A percentile compares a stretch with the other conserved stretches of the same genome.
Evolutionary conservation across 768 basidiomycete genomes (phyloP).

Genomic region (Gloeopeniophorella convolvens): DNA sequence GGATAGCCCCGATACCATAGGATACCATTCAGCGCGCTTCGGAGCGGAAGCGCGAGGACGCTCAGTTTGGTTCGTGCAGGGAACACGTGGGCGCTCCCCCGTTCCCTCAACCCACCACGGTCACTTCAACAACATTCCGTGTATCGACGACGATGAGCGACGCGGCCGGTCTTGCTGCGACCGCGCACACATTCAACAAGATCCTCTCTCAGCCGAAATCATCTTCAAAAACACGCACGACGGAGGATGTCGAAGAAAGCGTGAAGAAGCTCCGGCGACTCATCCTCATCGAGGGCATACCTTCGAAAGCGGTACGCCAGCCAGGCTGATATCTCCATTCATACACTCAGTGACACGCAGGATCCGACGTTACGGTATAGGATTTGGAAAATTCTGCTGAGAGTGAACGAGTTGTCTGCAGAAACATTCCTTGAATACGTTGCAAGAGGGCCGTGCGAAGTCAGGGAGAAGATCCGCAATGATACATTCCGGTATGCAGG

Average conservation of each 20-base stretch:
- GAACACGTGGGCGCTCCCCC: slow-evolving; percentile 8
- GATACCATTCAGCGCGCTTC: no score
- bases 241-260: slow-evolving; percentile 68
- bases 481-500: slow-evolving; percentile 86
- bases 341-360: no score
- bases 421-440: slow-evolving; percentile 74
- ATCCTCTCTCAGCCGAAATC: slow-evolving; percentile 65
- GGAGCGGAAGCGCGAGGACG: no score
- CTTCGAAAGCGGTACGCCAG: slow-evolving; percentile 59
- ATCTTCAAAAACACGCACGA: slow-evolving; percentile 55
- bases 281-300: slow-evolving; percentile 89
- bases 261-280: slow-evolving; percentile 80
- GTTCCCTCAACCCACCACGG: no score
- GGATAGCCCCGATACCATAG: no score
- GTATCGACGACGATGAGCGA: slow-evolving; percentile 7
- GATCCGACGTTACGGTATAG: slow-evolving; percentile 81
- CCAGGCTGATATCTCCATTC: no score
- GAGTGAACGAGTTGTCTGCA: slow-evolving; percentile 71
- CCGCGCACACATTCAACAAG: slow-evolving; percentile 76
- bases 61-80: background rate
- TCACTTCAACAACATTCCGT: slow-evolving; percentile 1
- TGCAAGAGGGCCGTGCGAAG: slow-evolving; percentile 76
- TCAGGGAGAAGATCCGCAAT: slow-evolving; percentile 89
- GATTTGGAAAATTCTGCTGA: slow-evolving; percentile 92
- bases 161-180: slow-evolving; percentile 23